A percentile compares a stretch with the other conserved stretches of the same genome.
Conservation (phyloP, 2,329 filamentous ascomycete genomes). For the Fusarium coicis region DNA sequence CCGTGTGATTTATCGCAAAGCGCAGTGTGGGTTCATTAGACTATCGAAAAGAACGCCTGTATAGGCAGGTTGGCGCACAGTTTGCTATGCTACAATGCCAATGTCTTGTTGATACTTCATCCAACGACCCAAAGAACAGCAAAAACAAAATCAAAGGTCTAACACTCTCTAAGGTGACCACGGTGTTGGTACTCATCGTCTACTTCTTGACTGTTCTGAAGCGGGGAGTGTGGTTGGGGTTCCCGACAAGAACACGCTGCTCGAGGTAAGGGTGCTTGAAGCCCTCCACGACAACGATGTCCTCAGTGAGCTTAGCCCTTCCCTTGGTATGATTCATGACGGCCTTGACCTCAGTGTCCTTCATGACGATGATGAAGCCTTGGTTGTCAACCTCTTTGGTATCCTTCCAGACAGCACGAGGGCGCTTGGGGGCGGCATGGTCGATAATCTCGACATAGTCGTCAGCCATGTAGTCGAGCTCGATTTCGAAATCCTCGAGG, state of each 20-base stretch:
- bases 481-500: background rate
- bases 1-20: background rate
- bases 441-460: background rate
- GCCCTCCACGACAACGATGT: background rate
- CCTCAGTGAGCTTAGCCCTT: background rate
- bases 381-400: background rate
- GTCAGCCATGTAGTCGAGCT: background rate
- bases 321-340: background rate
- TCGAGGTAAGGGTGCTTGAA: background rate
- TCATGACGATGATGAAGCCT: background rate
- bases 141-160: background rate
- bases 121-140: background rate
- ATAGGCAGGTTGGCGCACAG: background rate
- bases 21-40: background rate
- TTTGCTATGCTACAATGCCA: background rate
- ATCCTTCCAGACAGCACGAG: background rate
- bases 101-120: background rate
- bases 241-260: background rate
- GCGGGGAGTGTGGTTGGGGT: background rate
- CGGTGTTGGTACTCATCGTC: background rate
- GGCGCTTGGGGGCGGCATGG: background rate
- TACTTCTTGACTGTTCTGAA: background rate
- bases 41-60: background rate
- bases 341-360: background rate
- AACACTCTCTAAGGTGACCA: background rate